These are phyloP conservation scores for Metschnikowia cerradonensis DNA, from an alignment of 805 yeast species.

Conservation along the genomic window DNA sequence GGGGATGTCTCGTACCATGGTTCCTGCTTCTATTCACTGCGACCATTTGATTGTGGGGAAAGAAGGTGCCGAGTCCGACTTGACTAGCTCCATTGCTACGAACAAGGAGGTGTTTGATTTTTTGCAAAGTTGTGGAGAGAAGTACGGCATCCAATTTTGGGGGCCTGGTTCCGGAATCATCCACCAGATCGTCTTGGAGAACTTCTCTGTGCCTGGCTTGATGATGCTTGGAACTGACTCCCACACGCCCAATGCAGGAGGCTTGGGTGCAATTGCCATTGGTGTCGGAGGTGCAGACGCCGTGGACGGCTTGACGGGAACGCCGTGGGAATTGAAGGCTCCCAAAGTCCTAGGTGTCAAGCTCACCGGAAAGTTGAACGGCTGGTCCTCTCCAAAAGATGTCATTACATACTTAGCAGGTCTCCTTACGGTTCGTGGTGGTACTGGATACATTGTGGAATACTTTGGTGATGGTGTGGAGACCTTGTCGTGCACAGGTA, in stretches of 20 bases:
- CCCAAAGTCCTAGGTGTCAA: slow-evolving; percentile 93
- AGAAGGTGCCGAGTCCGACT: slow-evolving; percentile 83
- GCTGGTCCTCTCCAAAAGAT: slow-evolving; percentile 98
- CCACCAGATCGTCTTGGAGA: slow-evolving; percentile 95
- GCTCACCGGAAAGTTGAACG: slow-evolving; percentile 80
- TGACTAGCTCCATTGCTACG: slow-evolving; percentile 72
- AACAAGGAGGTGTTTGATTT: slow-evolving; percentile 96
- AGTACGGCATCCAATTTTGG: slow-evolving; percentile 98
- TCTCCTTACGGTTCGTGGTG: slow-evolving; percentile 90
- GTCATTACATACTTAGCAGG: slow-evolving; percentile 93
- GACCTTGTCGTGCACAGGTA: slow-evolving; percentile 90
- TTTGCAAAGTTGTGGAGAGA: slow-evolving; percentile 86
- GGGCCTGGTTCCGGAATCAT: slow-evolving; percentile 99
- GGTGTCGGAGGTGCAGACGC: slow-evolving; percentile 99
- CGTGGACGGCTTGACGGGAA: slow-evolving; percentile 93
- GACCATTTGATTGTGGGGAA: slow-evolving; percentile 98
- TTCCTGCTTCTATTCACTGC: slow-evolving; percentile 96
- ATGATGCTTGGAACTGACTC: slow-evolving; percentile 98
- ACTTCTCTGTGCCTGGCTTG: slow-evolving; percentile 94
- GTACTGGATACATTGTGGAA: slow-evolving; percentile 94
- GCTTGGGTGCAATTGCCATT: slow-evolving; percentile 95
- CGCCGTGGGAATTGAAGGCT: slow-evolving; percentile 98
- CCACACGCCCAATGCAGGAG: slow-evolving; percentile 99
- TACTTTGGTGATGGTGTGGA: slow-evolving; percentile 95
- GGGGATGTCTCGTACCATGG: slow-evolving; percentile 79